Evolutionary conservation across 2,329 filamentous ascomycete genomes (phyloP).

Genomic region (Sporothrix pseudoabietina): DNA sequence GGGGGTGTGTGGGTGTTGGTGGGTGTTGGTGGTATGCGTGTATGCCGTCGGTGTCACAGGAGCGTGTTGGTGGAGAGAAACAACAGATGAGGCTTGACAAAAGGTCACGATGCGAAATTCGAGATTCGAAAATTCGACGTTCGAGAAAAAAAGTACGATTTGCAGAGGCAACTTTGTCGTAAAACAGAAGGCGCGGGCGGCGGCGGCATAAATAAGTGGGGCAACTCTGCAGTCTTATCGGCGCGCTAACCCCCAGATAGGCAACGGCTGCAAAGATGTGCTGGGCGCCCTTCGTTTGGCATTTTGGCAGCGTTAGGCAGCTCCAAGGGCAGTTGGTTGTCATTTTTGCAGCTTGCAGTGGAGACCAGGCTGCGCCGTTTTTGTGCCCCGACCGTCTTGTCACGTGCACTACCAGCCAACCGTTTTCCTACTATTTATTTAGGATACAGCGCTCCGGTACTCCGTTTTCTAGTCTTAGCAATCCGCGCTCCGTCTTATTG

Average conservation of each 20-base stretch:
- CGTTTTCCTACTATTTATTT: constrained; percentile 9
- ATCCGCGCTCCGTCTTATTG: constrained; percentile 18
- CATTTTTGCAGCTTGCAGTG: background rate
- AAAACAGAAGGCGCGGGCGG: constrained; percentile 2
- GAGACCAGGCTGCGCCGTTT: background rate
- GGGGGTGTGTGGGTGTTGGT: background rate
- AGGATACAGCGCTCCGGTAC: background rate
- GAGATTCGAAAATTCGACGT: background rate
- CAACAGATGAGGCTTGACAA: background rate
- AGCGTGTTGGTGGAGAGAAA: background rate
- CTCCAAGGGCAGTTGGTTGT: background rate
- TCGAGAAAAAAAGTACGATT: constrained; percentile 4
- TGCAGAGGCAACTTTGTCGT: constrained; percentile 1
- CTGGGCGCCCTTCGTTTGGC: constrained; percentile 13
- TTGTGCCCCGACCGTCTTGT: background rate
- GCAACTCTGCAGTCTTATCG: background rate
- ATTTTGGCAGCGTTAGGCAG: background rate
- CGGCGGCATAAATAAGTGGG: constrained; percentile 23
- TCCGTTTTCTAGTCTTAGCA: constrained; percentile 17
- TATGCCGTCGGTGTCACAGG: background rate
- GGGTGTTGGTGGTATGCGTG: background rate
- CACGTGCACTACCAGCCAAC: background rate
- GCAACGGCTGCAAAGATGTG: background rate
- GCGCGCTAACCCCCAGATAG: background rate
- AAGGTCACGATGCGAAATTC: background rate